A percentile compares a stretch with the other conserved stretches of the same genome.
Evolutionary conservation across 2,329 filamentous ascomycete genomes (phyloP).

Genomic region (Paramyrothecium sp.): DNA sequence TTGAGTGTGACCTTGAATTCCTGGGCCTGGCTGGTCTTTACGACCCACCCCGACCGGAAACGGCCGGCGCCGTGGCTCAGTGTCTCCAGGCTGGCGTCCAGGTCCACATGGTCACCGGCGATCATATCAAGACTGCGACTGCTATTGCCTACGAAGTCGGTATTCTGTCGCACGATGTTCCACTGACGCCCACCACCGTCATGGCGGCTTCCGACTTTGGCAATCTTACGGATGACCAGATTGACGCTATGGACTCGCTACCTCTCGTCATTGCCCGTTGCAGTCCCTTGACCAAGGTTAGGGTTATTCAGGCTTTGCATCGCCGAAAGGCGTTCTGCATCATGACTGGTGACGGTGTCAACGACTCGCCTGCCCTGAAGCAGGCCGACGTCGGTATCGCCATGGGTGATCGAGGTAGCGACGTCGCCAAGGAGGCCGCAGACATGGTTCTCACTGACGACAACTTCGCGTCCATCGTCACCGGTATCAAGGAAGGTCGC

Average conservation of each 20-base stretch:
- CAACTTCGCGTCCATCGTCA: conserved; percentile 80
- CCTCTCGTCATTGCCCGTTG: conserved; percentile 70
- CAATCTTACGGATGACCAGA: conserved; percentile 57
- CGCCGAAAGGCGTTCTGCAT: conserved; percentile 66
- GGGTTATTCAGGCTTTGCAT: conserved; percentile 73
- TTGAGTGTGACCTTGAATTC: conserved; percentile 60
- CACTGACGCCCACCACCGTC: conserved; percentile 41
- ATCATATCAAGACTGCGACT: conserved; percentile 66
- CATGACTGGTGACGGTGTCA: conserved; percentile 76
- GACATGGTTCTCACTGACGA: conserved; percentile 89
- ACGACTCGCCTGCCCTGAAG: conserved; percentile 72
- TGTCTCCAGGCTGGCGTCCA: conserved; percentile 62
- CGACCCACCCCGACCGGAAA: conserved; percentile 69
- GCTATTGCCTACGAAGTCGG: conserved; percentile 66
- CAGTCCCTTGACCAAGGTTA: conserved; percentile 70
- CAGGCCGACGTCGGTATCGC: conserved; percentile 74
- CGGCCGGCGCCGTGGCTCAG: conserved; percentile 56
- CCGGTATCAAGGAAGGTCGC: conserved; percentile 69
- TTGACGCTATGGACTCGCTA: conserved; percentile 59
- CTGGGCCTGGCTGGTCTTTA: conserved; percentile 72
- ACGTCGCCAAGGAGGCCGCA: conserved; percentile 77
- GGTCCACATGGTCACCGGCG: conserved; percentile 70
- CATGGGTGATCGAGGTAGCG: conserved; percentile 69
- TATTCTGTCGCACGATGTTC: conserved; percentile 45
- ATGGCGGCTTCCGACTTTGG: conserved; percentile 66